Evolutionary conservation across 2,329 filamentous ascomycete species (phyloP).

Genomic region (Alternaria alternata): DNA sequence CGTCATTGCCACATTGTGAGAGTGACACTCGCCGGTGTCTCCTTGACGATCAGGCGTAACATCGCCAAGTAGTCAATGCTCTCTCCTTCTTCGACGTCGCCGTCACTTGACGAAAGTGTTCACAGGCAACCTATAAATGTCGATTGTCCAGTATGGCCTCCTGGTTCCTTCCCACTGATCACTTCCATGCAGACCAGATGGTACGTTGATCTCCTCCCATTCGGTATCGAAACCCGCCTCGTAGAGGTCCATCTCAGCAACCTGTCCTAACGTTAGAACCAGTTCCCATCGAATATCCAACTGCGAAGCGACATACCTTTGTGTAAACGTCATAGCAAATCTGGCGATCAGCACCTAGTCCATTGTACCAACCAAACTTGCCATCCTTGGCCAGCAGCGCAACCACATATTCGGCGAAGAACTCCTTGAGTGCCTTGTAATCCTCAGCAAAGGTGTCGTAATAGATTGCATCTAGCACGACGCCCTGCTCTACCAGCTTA

Average conservation of each 20-base stretch:
- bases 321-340: conserved; percentile 53
- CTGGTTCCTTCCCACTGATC: conserved; percentile 48
- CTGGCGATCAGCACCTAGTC: conserved; percentile 49
- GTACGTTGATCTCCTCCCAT: conserved; percentile 49
- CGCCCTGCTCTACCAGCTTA: conserved; percentile 70
- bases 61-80: background rate
- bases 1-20: too few relatives aligned
- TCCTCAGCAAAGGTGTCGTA: conserved; percentile 52
- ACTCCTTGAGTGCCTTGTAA: conserved; percentile 49
- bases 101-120: conserved; percentile 46
- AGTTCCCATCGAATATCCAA: background rate
- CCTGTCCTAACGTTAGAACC: conserved; percentile 26
- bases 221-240: conserved; percentile 48
- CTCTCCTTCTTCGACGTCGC: background rate
- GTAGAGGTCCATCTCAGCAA: conserved; percentile 48
- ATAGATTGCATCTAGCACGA: conserved; percentile 75
- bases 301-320: conserved; percentile 34
- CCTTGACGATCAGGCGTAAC: background rate
- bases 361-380: conserved; percentile 51
- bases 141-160: conserved; percentile 50
- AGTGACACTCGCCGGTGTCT: background rate
- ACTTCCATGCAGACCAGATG: conserved; percentile 43
- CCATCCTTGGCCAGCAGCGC: conserved; percentile 44
- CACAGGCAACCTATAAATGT: conserved; percentile 46
- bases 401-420: conserved; percentile 49